These are phyloP conservation scores for Exobasidium rhododendri DNA, from an alignment of 1,284 basidiomycete genomes.

Conservation along the genomic window DNA sequence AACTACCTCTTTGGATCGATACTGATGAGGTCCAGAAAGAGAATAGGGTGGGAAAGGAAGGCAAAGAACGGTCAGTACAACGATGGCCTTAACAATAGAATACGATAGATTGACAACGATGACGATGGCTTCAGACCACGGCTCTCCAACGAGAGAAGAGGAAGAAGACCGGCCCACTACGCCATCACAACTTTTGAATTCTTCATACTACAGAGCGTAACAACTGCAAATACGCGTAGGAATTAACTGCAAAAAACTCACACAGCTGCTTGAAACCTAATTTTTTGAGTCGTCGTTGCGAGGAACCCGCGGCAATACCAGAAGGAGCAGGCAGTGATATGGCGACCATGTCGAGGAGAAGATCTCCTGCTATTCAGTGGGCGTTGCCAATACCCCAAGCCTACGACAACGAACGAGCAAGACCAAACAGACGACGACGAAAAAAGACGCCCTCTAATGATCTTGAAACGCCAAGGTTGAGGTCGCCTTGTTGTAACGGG, in stretches of 20 bases:
- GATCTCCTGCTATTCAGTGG: no score
- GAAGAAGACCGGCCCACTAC: no score
- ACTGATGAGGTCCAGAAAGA: constrained; percentile 1
- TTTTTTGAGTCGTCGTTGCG: constrained; percentile 10
- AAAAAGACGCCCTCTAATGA: no score
- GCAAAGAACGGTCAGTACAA: not conserved
- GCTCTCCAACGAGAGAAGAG: not conserved
- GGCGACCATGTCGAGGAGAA: constrained; percentile 8
- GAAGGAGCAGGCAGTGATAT: not conserved
- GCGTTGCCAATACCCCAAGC: not conserved
- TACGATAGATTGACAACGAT: no score
- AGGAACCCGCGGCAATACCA: constrained; percentile 9
- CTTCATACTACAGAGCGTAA: no score
- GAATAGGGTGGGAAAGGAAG: not conserved
- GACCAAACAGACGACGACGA: no score
- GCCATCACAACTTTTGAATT: no score
- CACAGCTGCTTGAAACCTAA: constrained; percentile 10
- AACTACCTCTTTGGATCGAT: constrained; percentile 11
- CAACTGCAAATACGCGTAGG: no score
- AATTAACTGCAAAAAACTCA: no score
- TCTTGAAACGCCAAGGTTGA: no score
- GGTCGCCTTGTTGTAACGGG: not conserved
- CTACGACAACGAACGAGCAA: not conserved
- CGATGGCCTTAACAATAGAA: not conserved
- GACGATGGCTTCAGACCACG: no score